These are phyloP conservation scores for Talaromyces sp. DNA, from an alignment of 2,329 filamentous ascomycete genomes.

Conservation along the genomic window DNA sequence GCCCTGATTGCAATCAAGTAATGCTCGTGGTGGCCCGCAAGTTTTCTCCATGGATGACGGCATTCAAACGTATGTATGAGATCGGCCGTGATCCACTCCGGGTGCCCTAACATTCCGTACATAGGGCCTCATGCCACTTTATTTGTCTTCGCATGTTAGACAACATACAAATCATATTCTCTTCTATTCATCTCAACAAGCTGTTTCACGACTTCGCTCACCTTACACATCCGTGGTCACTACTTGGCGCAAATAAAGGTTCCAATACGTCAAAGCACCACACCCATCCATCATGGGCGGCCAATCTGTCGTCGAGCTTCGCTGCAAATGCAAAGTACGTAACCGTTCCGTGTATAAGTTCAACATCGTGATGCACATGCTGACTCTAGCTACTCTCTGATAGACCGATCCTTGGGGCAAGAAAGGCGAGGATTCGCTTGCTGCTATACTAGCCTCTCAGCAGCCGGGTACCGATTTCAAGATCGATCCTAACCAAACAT, in stretches of 20 bases:
- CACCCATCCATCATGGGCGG: slow-evolving; percentile 15
- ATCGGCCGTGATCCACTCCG: slow-evolving; percentile 1
- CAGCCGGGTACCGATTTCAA: slow-evolving; percentile 62
- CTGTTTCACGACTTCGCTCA: too few relatives aligned
- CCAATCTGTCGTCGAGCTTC: slow-evolving; percentile 27
- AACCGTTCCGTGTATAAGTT: neutral
- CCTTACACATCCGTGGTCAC: too few relatives aligned
- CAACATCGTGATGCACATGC: neutral
- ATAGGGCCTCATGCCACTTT: neutral
- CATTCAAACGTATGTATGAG: slow-evolving; percentile 19
- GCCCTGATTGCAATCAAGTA: slow-evolving; percentile 1
- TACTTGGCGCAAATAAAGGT: too few relatives aligned
- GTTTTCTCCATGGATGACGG: slow-evolving; percentile 18
- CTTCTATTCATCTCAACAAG: neutral
- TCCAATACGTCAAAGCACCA: neutral
- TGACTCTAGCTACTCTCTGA: neutral
- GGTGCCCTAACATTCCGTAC: slow-evolving; percentile 13
- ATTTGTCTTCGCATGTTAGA: neutral
- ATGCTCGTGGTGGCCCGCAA: neutral
- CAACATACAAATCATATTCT: neutral
- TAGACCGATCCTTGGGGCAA: slow-evolving; percentile 71
- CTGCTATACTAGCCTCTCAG: slow-evolving; percentile 62
- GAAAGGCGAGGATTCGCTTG: slow-evolving; percentile 62
- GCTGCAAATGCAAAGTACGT: slow-evolving; percentile 27
- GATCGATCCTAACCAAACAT: slow-evolving; percentile 61